These are phyloP conservation scores for Neonothopanus nambi DNA, from an alignment of 1,284 basidiomycete genomes.

Conservation along the genomic window DNA sequence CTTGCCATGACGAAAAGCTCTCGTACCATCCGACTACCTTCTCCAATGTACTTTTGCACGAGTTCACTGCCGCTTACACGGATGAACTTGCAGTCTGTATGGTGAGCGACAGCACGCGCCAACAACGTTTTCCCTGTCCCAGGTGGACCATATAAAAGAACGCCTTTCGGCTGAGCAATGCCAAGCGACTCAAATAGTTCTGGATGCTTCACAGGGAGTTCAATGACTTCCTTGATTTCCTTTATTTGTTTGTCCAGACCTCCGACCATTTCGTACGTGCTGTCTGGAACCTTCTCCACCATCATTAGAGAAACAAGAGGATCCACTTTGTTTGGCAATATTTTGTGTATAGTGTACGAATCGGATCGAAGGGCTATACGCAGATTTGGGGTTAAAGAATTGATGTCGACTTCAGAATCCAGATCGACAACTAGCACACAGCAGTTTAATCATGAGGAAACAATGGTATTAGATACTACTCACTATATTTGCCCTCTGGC, in stretches of 20 bases:
- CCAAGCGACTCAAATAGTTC: conserved; percentile 96
- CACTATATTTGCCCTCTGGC: conserved; percentile 98
- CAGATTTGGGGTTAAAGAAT: conserved; percentile 80
- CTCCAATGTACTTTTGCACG: conserved; percentile 99
- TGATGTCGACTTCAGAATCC: conserved; percentile 85
- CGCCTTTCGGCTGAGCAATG: conserved; percentile 97
- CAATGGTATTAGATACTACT: conserved; percentile 27
- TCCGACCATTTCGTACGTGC: conserved; percentile 99
- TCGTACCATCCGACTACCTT: conserved; percentile 94
- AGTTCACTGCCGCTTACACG: conserved; percentile 94
- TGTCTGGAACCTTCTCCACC: conserved; percentile 99
- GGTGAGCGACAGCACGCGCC: conserved; percentile 93
- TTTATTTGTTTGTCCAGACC: conserved; percentile 99
- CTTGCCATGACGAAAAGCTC: conserved; percentile 99
- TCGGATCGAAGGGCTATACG: conserved; percentile 96
- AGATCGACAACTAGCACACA: conserved; percentile 83
- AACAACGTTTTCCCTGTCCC: conserved; percentile 96
- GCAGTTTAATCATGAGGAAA: neutral
- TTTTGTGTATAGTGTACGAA: conserved; percentile 92
- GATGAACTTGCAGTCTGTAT: conserved; percentile 98
- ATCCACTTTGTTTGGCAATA: conserved; percentile 94
- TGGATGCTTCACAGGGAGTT: conserved; percentile 96
- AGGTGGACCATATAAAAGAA: conserved; percentile 93
- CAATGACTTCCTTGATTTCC: conserved; percentile 99
- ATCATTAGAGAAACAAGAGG: conserved; percentile 97